Evolutionary conservation across 2,329 filamentous ascomycete genomes (phyloP).

Genomic region (Fusarium zealandicum): DNA sequence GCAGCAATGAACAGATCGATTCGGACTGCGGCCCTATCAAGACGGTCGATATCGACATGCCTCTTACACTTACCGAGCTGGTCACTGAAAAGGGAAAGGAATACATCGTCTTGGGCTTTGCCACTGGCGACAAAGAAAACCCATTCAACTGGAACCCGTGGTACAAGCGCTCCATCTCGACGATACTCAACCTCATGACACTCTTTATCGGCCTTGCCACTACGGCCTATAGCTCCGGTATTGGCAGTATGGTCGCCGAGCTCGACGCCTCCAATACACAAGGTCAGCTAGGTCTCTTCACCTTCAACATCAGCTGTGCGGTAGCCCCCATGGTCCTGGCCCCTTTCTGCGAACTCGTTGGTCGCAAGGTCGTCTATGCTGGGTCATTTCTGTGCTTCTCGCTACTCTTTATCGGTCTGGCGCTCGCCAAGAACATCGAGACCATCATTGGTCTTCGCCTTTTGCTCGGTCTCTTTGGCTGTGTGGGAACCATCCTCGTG

Average conservation of each 20-base stretch:
- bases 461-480: slow-evolving; percentile 33
- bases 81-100: slow-evolving; percentile 31
- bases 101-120: slow-evolving; percentile 33
- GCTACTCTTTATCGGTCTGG: slow-evolving; percentile 31
- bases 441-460: slow-evolving; percentile 35
- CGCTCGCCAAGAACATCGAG: slow-evolving; percentile 30
- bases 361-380: slow-evolving; percentile 33
- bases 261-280: slow-evolving; percentile 29
- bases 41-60: slow-evolving; percentile 32
- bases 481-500: slow-evolving; percentile 35
- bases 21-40: slow-evolving; percentile 30
- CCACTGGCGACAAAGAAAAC: slow-evolving; percentile 34
- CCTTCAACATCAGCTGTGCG: slow-evolving; percentile 35
- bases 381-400: slow-evolving; percentile 32
- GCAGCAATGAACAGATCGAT: slow-evolving; percentile 22
- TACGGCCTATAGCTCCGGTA: slow-evolving; percentile 33
- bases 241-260: slow-evolving; percentile 26
- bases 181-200: slow-evolving; percentile 36
- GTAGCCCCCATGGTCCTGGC: slow-evolving; percentile 31
- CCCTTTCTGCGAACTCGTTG: slow-evolving; percentile 32
- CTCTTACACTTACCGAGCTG: slow-evolving; percentile 28
- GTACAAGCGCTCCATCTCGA: slow-evolving; percentile 35
- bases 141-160: slow-evolving; percentile 37
- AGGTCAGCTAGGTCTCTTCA: slow-evolving; percentile 33
- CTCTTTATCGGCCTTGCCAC: slow-evolving; percentile 35